Base-by-base conservation (phyloP, 75 land plant genomes). In the Picea sitchensis region DNA sequence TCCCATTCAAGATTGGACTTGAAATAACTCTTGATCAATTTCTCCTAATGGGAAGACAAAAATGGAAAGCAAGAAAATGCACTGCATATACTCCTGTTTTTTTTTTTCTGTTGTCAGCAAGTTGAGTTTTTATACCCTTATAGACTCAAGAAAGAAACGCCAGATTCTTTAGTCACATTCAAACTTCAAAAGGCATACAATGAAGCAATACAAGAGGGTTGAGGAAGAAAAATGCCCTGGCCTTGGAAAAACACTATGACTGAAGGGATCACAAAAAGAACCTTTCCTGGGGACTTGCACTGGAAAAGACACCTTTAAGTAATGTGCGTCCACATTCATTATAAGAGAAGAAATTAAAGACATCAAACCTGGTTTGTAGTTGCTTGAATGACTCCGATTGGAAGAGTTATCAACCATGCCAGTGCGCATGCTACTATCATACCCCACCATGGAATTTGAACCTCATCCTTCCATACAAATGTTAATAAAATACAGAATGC, bases 361-460 rank as follows among this genome's bases (percentile, higher is more conserved):
- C 0, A n/a, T 44, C 34, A n/a, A 68, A 83, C 85, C 85, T 81
- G 83, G 59, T 84, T 84, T 20, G 86, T 84, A 32, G 86, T 84
- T 34, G 86, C 86, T 12, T 71, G 54, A 47, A 84, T 82, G 47
- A 84, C 75, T 8, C 86, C 86, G 72, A 84, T 84, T 38, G 86
- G 86, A 18, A 84, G 81, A 9, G 86, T 84, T 71, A 84, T 68
- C 23, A 82, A 11, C 14, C 54, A 63, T n/a, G 86, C 84, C 2
- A 84, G 56, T 12, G 62, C 86, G 17, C 80, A 77, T 51, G 85
- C 86, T 26, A 84, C 44, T 17, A 84, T 56, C 36, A 82, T 38
- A 44, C 86, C 86, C 86, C 86, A 84, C 86, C 86, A 84, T 60
- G 85, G 84, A 56, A 84, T 59, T 51, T 84, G 86, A 38, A 84